Percentiles rank a stretch among this genome's conserved stretches.
phyloP scores from a whole-genome alignment of 331 rosid genomes.

The Cydonia oblonga region DNA sequence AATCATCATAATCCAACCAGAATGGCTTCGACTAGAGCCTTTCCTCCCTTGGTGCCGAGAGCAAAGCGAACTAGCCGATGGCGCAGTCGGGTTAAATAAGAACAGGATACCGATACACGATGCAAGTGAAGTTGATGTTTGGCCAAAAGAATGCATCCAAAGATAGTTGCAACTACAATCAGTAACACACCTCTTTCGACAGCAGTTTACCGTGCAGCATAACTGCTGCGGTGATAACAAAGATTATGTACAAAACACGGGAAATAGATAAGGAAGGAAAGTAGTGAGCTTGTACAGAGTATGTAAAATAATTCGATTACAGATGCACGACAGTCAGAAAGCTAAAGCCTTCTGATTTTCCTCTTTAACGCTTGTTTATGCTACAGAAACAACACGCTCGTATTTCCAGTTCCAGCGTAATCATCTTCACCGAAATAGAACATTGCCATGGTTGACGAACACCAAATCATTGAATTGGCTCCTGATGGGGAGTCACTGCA shows the following conservation, averaged over 20 bases:
- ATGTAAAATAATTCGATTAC: neutral
- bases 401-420: neutral
- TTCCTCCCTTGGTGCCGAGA: neutral
- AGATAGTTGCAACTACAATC: constrained; percentile 10
- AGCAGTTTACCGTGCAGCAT: neutral
- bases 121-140: neutral
- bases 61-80: neutral
- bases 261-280: neutral
- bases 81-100: neutral
- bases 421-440: neutral
- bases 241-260: constrained; percentile 17
- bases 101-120: neutral
- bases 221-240: constrained; percentile 3
- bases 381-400: constrained; percentile 1
- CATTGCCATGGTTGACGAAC: neutral
- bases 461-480: constrained; percentile 24
- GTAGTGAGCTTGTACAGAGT: neutral
- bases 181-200: neutral
- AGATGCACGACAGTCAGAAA: constrained; percentile 4
- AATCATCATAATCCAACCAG: neutral
- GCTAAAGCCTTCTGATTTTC: constrained; percentile 11
- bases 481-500: constrained; percentile 25
- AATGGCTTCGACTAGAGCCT: neutral
- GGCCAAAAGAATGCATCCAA: neutral
- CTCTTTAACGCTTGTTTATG: constrained; percentile 2